Evolutionary conservation across 495 filamentous ascomycete species (phyloP), one percentile per base, ranked within the genome.

Genomic region (Aspergillus panamensis): DNA sequence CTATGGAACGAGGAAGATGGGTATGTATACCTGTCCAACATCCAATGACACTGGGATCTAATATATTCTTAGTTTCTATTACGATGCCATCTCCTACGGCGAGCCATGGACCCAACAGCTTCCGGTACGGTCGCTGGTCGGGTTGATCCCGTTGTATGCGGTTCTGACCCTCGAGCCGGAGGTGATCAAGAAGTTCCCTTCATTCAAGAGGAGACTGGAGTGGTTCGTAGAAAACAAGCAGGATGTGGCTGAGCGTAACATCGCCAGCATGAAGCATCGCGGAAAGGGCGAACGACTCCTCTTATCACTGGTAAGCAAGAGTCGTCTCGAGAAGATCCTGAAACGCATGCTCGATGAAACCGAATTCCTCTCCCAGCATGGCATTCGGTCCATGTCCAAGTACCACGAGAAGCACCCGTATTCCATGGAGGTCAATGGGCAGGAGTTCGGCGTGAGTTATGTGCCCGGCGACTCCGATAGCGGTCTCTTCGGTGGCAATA

Each of bases 41-140:
- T 32, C 29, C 25, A 9, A 21, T 4, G 17, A 30, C 13, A 53
- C 16, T 31, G 3, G 54, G 14, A 35, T 30, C 44, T 62, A 39
- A 62, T 17, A 8, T 16, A 17, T 25, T 25, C 2, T 8, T 52
- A 80, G 81, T 21, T 97, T 97, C 80, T 97, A 97, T 78, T 97
- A 97, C 72, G 93, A 97, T 76, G 92, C 93, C 25, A 97, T 97
- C 56, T 92, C 91, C 8, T 96, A 90, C 80, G 93, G 94, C 33
- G 91, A 90, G 8, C 92, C 91, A 30, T 94, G 87, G 85, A 87
- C 89, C 33, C 89, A 96, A 69, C 91, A 96, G 65, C 84, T 97
- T 58, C 93, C 91, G 2, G 89, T 97, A 42, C 77, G 90, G 55
- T 96, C 93, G 4, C 82, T 97, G 14, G 93, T 97, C 25, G 93